phyloP scores from a whole-genome alignment of 1,139 yeast genomes.

The Lodderomyces orthopsilosis region DNA sequence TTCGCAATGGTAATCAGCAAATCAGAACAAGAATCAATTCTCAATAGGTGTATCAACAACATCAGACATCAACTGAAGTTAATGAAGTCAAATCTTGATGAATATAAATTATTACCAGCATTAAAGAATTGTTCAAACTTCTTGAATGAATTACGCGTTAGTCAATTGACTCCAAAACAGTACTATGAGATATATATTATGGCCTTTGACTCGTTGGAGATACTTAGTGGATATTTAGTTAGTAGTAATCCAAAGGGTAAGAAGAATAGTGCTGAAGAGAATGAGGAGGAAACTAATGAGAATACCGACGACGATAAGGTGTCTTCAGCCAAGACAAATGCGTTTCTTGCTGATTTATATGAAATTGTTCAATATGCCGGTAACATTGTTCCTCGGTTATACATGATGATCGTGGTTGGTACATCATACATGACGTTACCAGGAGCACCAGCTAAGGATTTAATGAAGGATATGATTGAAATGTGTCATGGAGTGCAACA shows the following conservation, averaged over 20 bases:
- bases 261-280: not conserved
- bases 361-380: slow-evolving; percentile 96
- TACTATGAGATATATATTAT: slow-evolving; percentile 89
- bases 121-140: slow-evolving; percentile 83
- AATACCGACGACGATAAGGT: slow-evolving; percentile 1
- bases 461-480: slow-evolving; percentile 94
- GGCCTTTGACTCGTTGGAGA: slow-evolving; percentile 78
- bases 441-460: slow-evolving; percentile 80
- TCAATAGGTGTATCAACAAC: slow-evolving; percentile 53
- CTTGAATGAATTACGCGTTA: slow-evolving; percentile 77
- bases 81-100: slow-evolving; percentile 79
- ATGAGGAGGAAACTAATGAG: slow-evolving; percentile 2
- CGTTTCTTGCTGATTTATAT: slow-evolving; percentile 85
- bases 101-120: slow-evolving; percentile 76
- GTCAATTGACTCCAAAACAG: slow-evolving; percentile 79
- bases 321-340: slow-evolving; percentile 24
- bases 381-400: slow-evolving; percentile 85
- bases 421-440: slow-evolving; percentile 78
- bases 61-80: slow-evolving; percentile 69
- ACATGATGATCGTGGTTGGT: slow-evolving; percentile 94
- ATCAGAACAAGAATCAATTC: slow-evolving; percentile 14
- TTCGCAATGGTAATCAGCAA: slow-evolving; percentile 10
- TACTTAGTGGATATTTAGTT: slow-evolving; percentile 60
- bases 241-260: slow-evolving; percentile 53
- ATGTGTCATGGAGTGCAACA: slow-evolving; percentile 99